Conservation (phyloP, 352 stramenopile genomes). For the Phytophthora sp. region DNA sequence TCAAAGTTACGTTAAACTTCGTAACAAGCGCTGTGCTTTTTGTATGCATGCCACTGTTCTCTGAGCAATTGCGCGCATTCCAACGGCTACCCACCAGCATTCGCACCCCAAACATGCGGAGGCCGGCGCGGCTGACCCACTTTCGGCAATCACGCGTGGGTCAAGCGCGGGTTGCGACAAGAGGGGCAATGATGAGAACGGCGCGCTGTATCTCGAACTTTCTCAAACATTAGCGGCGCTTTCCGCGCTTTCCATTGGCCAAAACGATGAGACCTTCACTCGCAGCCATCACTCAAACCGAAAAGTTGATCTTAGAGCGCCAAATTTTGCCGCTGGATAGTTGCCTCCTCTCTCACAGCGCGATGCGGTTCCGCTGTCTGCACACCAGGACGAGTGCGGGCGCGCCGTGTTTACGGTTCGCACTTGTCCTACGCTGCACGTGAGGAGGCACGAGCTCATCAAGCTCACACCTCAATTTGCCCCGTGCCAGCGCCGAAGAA, state of each 20-base stretch:
- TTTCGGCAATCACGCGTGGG: too few species aligned
- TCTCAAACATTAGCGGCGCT: constrained; percentile 22
- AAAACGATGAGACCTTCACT: constrained; percentile 7
- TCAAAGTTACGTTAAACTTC: constrained; percentile 14
- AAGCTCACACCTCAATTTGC: constrained; percentile 39
- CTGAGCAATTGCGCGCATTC: too few species aligned
- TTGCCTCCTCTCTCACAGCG: too few species aligned
- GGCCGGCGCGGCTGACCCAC: constrained; percentile 2
- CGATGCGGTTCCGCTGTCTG: neutral
- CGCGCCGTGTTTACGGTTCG: constrained; percentile 30
- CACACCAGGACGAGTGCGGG: constrained; percentile 10
- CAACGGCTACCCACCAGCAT: constrained; percentile 10
- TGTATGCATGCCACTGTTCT: too few species aligned
- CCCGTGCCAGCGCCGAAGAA: constrained; percentile 19
- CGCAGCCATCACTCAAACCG: neutral
- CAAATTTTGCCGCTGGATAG: constrained; percentile 42
- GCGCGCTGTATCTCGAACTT: constrained; percentile 7
- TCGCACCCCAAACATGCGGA: constrained; percentile 7
- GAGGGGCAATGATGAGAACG: constrained; percentile 15
- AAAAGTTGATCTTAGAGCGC: constrained; percentile 3
- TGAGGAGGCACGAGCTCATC: constrained; percentile 17
- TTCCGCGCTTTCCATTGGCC: constrained; percentile 6
- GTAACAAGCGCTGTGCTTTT: constrained; percentile 2
- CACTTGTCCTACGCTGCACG: constrained; percentile 28
- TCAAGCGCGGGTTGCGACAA: constrained; percentile 18